A percentile compares a stretch with the other conserved stretches of the same genome.
phyloP scores from a whole-genome alignment of 352 stramenopile genomes.

The Peronospora farinosa region DNA sequence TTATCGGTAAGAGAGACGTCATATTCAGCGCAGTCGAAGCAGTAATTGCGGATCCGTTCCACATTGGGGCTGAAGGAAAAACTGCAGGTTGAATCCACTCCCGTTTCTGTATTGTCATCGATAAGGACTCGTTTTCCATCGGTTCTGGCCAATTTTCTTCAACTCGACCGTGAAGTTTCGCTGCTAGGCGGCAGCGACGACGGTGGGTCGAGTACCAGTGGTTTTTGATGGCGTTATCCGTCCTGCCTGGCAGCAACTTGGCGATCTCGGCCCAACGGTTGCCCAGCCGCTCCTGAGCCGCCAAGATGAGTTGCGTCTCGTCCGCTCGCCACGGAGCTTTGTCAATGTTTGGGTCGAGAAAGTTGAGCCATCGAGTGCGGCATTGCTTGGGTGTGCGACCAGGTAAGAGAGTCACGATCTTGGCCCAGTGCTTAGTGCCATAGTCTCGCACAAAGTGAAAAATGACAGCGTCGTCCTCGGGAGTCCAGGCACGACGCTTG shows the following conservation, averaged over 20 bases:
- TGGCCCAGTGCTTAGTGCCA: slow-evolving; percentile 87
- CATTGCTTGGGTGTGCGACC: slow-evolving; percentile 95
- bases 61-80: slow-evolving; percentile 1
- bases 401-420: slow-evolving; percentile 89
- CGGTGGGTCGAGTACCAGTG: slow-evolving; percentile 82
- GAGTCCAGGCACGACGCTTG: slow-evolving; percentile 57
- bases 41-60: neutral
- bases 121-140: neutral
- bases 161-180: slow-evolving; percentile 32
- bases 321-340: slow-evolving; percentile 90
- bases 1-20: slow-evolving; percentile 37
- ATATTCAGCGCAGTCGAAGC: slow-evolving; percentile 4
- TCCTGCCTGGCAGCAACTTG: slow-evolving; percentile 92
- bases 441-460: slow-evolving; percentile 60
- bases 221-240: slow-evolving; percentile 85
- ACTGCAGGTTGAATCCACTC: slow-evolving; percentile 8
- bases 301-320: slow-evolving; percentile 85
- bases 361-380: slow-evolving; percentile 93
- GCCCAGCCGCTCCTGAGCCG: slow-evolving; percentile 65
- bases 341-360: slow-evolving; percentile 89
- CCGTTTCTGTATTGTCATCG: neutral
- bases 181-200: slow-evolving; percentile 46
- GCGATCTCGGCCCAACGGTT: slow-evolving; percentile 98
- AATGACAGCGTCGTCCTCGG: slow-evolving; percentile 60
- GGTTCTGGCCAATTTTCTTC: neutral